phyloP scores from a whole-genome alignment of 139 green algal species.

The Astrephomene gubernaculifera region DNA sequence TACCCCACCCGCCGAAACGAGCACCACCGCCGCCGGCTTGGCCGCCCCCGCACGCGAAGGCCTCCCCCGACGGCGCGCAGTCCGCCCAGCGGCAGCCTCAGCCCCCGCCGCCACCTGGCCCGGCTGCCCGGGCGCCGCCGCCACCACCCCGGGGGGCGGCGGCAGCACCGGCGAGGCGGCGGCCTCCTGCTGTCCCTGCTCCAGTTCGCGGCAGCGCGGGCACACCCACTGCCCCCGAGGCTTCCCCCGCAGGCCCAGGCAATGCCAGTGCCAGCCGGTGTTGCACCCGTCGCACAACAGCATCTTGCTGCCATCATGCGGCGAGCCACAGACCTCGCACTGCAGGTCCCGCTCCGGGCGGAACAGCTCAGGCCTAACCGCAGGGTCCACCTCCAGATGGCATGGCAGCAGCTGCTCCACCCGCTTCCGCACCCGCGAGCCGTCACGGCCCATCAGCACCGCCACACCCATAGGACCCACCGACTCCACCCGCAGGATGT shows the following conservation, averaged over 20 bases:
- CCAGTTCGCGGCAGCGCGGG: slow-evolving; percentile 20
- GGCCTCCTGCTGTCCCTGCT: too few species aligned
- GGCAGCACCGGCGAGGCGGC: not conserved
- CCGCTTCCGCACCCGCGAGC: too few species aligned
- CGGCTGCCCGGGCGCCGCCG: too few species aligned
- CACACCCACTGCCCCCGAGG: slow-evolving; percentile 83
- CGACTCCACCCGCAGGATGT: too few species aligned
- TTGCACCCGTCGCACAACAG: slow-evolving; percentile 82
- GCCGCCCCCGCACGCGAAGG: too few species aligned
- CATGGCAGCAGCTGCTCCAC: not conserved
- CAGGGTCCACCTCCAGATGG: not conserved
- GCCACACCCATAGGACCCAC: too few species aligned
- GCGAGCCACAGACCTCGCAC: slow-evolving; percentile 64
- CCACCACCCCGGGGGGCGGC: too few species aligned
- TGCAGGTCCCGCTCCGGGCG: not conserved
- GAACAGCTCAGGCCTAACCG: not conserved
- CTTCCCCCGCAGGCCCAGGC: slow-evolving; percentile 56
- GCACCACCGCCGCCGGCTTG: too few species aligned
- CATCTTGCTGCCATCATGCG: slow-evolving; percentile 55
- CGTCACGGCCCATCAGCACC: too few species aligned
- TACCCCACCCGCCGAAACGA: not conserved
- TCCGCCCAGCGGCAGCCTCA: too few species aligned
- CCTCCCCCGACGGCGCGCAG: too few species aligned
- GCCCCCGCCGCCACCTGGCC: too few species aligned
- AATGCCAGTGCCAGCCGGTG: slow-evolving; percentile 68